Base-by-base conservation (phyloP, 495 filamentous ascomycete genomes). In the Hypoxylon fragiforme region DNA sequence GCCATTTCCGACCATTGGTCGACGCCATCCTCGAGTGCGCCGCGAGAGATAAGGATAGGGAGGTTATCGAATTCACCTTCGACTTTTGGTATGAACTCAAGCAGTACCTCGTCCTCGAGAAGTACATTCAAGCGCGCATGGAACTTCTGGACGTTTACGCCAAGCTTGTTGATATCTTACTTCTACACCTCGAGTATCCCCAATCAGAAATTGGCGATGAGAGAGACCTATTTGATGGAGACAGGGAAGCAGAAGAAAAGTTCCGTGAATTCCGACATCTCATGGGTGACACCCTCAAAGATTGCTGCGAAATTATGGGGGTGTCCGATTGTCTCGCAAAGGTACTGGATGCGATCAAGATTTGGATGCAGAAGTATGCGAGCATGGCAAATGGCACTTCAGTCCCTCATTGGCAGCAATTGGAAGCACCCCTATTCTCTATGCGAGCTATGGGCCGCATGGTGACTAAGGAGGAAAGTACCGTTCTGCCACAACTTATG, bases 81-180 rank as follows among this genome's bases (percentile, higher is more conserved):
- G 82, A 84, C 43, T 97, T 97, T 74, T 99, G 94, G 94, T 97
- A 95, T 69, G 94, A 99, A 68, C 75, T 99, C 45, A 99, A 99
- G 75, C 91, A 96, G 73, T 96, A 95, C 64, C 77, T 97, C 24
- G 89, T 90, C 5, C 71, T 97, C 26, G 92, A 96, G 5, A 86
- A 85, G 51, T 97, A 96, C 64, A 86, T 85, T n/a, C 79, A 90
- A 48, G 87, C 92, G 12, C 82, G 92, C 21, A 62, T 87, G 44
- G 77, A 85, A 47, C 87, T 86, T 56, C 76, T 86, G 24, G 88
- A 91, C 50, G 76, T 96, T 38, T 97, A 88, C 70, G 85, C 88
- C 4, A 83, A 87, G 66, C 75, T 99, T 22, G 92, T 97, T 38
- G 91, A 97, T 67, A 84, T 97, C 63, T 90, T 99, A 80, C 83